Evolutionary conservation across 2,329 filamentous ascomycete genomes (phyloP).

Genomic region (Alternaria sp.): DNA sequence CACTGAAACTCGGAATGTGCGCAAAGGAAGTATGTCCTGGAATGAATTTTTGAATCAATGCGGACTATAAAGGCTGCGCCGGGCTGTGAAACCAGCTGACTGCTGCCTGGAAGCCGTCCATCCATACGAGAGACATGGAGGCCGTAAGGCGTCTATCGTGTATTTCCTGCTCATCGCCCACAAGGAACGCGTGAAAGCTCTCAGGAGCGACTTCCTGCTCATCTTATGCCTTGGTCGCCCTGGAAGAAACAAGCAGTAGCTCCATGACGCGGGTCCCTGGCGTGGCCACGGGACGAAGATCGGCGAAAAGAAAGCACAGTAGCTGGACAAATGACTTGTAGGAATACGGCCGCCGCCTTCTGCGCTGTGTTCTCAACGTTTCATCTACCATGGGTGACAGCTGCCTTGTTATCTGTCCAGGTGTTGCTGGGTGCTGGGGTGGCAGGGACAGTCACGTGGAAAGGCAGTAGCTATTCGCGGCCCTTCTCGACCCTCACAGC

Average conservation of each 20-base stretch:
- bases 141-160: neutral
- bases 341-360: neutral
- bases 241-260: neutral
- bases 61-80: neutral
- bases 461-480: slow-evolving; percentile 1
- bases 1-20: neutral
- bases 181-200: neutral
- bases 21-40: neutral
- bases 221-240: neutral
- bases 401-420: slow-evolving; percentile 1
- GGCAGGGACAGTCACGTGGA: slow-evolving; percentile 21
- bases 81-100: neutral
- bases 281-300: neutral
- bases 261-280: neutral
- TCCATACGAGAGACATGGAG: neutral
- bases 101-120: slow-evolving; percentile 7
- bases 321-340: neutral
- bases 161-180: neutral
- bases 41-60: neutral
- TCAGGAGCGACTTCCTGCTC: neutral
- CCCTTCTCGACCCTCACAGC: slow-evolving; percentile 4
- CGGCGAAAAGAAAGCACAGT: neutral
- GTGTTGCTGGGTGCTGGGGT: neutral
- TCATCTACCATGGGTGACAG: neutral
- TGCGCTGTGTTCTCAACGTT: neutral